phyloP scores from a whole-genome alignment of 1,284 basidiomycete species.

The Leccinum holopus region DNA sequence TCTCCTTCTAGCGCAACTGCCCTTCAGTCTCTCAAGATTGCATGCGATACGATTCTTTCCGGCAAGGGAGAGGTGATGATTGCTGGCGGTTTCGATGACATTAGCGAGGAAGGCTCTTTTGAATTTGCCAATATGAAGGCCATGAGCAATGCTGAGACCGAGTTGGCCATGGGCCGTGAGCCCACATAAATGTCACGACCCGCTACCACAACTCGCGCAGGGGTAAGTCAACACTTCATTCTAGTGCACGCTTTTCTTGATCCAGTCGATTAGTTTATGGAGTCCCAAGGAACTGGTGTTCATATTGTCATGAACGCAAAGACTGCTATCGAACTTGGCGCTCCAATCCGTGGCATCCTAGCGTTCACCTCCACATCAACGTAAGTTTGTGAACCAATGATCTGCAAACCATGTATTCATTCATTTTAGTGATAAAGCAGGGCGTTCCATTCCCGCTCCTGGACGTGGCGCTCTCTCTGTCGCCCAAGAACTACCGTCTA shows the following conservation, averaged over 20 bases:
- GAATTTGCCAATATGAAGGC: constrained; percentile 99
- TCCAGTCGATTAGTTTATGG: constrained; percentile 75
- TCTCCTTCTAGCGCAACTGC: constrained; percentile 78
- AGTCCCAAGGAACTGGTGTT: constrained; percentile 94
- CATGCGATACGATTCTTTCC: constrained; percentile 90
- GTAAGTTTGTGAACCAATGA: constrained; percentile 45
- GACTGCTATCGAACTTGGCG: constrained; percentile 93
- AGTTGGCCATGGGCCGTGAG: constrained; percentile 98
- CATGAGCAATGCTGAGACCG: constrained; percentile 94
- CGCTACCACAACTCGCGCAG: constrained; percentile 92
- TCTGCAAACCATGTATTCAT: constrained; percentile 12
- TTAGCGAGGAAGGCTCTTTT: constrained; percentile 95
- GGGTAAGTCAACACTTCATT: constrained; percentile 48
- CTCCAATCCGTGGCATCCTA: constrained; percentile 90
- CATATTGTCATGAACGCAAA: constrained; percentile 97
- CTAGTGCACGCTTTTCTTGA: constrained; percentile 14
- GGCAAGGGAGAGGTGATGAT: constrained; percentile 99
- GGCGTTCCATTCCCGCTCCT: constrained; percentile 91
- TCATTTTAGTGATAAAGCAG: constrained; percentile 80
- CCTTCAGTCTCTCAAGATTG: constrained; percentile 96
- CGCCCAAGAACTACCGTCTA: constrained; percentile 77
- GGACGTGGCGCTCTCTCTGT: constrained; percentile 87
- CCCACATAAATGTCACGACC: constrained; percentile 99
- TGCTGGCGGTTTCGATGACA: constrained; percentile 97
- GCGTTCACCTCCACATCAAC: constrained; percentile 97